Evolutionary conservation across 768 basidiomycete genomes (phyloP), one percentile per base, ranked within the genome.

Genomic region (Cyclocybe aegerita): DNA sequence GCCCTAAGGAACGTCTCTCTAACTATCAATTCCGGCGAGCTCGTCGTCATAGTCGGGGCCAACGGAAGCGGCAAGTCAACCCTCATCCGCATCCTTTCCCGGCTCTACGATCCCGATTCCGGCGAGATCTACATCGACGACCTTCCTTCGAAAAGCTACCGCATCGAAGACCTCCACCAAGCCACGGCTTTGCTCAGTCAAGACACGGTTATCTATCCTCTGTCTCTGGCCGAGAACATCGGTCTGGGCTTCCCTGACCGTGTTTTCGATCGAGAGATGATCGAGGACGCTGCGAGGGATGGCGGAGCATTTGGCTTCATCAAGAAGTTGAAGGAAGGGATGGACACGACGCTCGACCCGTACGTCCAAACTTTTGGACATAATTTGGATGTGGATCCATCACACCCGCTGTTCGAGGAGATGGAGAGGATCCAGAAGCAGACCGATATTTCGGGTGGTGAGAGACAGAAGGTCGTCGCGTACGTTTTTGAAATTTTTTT

Each of bases 51-150:
- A 10, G 80, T 83, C 2, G 81, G 82, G 14, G 63, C 64, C 0
- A 83, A 82, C 52, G 81, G 81, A 6, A 74, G 74, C 46, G 81
- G 80, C 2, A 82, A 82, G 55, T 74, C 77, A 0, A 79, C 80
- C 0, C 55, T 82, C 23, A 62, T 82, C 8, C 78, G 78, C 40
- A 60, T 83, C 9, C 62, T 85, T 8, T 69, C 77, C 0, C 67
- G 79, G 1, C 56, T 82, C 5, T 77, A 78, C 55, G 72, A 78
- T 45, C 70, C 74, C 0, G 67, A 69, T 0, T 61, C 65, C 0
- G 82, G 80, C 0, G 57, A 69, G 4, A 42, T 83, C 6, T 54
- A 73, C 10, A 60, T 83, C 36, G 75, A 83, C 46, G 72, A 68
- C 6, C 16, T 59, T 3, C 66, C 70, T 0, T 69, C 76, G 3